These are phyloP conservation scores for Rickenella mellea DNA, from an alignment of 768 basidiomycete species.

Conservation along the genomic window DNA sequence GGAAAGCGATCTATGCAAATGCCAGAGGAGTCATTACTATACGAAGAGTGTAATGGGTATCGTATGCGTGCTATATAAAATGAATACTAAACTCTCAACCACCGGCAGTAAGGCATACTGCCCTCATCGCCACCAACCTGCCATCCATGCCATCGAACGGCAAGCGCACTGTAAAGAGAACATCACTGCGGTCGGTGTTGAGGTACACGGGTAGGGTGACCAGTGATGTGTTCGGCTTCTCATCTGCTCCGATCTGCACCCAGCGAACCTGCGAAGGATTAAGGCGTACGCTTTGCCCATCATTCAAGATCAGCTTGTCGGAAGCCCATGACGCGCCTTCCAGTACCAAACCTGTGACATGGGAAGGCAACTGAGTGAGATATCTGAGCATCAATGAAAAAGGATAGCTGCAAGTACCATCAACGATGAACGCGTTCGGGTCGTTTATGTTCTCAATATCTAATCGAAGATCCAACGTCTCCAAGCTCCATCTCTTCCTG, in stretches of 20 bases:
- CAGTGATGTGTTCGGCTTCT: constrained; percentile 25
- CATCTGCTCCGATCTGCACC: constrained; percentile 51
- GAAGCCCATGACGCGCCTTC: constrained; percentile 77
- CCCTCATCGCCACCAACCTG: constrained; percentile 73
- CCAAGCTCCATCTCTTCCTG: constrained; percentile 84
- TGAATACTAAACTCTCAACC: constrained; percentile 25
- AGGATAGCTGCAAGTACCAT: constrained; percentile 46
- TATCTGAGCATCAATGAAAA: constrained; percentile 2
- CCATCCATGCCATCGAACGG: constrained; percentile 63
- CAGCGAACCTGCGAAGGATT: constrained; percentile 81
- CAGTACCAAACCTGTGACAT: constrained; percentile 60
- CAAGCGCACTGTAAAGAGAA: constrained; percentile 83
- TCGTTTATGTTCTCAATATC: constrained; percentile 77
- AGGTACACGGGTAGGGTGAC: constrained; percentile 90
- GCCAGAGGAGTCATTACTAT: not conserved
- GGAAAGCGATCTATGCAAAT: not conserved
- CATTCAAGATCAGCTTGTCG: constrained; percentile 69
- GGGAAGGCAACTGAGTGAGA: constrained; percentile 5
- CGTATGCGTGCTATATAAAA: not conserved
- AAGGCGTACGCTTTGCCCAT: constrained; percentile 72
- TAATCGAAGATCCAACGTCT: constrained; percentile 72
- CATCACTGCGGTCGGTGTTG: constrained; percentile 81
- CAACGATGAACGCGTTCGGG: constrained; percentile 73
- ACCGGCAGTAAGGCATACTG: constrained; percentile 84
- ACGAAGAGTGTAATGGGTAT: not conserved